Percentiles rank a stretch among this genome's conserved stretches.
Evolutionary conservation across 2,329 filamentous ascomycete species (phyloP).

Genomic region (Talaromyces piceae): DNA sequence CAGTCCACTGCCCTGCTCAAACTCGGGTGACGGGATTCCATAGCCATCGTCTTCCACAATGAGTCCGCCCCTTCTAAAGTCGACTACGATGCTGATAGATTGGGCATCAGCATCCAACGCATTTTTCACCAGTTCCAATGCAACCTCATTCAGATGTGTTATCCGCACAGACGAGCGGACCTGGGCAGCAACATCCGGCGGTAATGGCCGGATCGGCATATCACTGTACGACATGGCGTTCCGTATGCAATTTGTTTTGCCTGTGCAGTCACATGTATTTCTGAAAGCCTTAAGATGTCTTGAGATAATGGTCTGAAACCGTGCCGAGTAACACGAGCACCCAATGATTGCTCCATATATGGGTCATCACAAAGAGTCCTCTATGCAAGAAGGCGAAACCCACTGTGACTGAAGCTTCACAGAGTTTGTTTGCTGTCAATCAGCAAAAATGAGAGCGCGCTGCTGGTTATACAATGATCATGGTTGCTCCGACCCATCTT

Average conservation of each 20-base stretch:
- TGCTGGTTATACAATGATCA: background rate
- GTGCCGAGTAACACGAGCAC: background rate
- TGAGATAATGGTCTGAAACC: background rate
- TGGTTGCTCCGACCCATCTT: no score
- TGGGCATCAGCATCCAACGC: conserved; percentile 71
- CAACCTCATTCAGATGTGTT: conserved; percentile 63
- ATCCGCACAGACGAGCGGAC: conserved; percentile 81
- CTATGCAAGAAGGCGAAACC: background rate
- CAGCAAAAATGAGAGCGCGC: background rate
- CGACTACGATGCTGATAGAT: conserved; percentile 62
- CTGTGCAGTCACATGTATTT: background rate
- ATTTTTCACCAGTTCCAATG: conserved; percentile 70
- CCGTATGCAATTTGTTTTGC: background rate
- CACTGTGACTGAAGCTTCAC: background rate
- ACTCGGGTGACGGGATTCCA: conserved; percentile 69
- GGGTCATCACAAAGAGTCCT: background rate
- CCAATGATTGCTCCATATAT: background rate
- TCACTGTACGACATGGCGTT: conserved; percentile 17
- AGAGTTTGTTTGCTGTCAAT: background rate
- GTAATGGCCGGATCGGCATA: conserved; percentile 57
- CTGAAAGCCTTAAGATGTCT: background rate
- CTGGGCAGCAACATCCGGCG: conserved; percentile 63
- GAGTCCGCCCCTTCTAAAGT: conserved; percentile 70
- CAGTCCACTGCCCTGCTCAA: conserved; percentile 61
- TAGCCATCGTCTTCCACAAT: conserved; percentile 74